Conservation (phyloP, 176 grass and related monocot species). For the Avena eriantha region DNA sequence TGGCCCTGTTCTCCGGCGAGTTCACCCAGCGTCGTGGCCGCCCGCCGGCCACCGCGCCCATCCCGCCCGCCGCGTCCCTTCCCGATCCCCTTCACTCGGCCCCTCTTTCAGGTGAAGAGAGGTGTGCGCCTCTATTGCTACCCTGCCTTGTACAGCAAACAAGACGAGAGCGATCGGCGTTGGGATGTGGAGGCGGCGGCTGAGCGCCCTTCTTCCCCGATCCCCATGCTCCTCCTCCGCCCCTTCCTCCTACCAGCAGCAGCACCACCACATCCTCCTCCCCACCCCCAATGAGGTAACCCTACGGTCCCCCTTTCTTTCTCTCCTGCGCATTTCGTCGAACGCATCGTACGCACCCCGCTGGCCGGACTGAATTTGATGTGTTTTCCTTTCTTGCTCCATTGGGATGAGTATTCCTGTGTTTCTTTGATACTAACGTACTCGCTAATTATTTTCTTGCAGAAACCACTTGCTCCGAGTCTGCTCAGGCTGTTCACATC, state of each 20-base stretch:
- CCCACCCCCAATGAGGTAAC: constrained; percentile 31
- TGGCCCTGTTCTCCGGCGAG: not conserved
- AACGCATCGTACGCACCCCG: not conserved
- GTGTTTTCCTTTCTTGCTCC: not conserved
- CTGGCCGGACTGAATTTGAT: not conserved
- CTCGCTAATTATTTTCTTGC: not conserved
- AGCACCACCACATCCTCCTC: not conserved
- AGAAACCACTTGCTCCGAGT: constrained; percentile 36
- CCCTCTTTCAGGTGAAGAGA: not conserved
- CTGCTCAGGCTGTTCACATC: constrained; percentile 45
- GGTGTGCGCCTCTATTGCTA: not conserved
- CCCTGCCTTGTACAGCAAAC: not conserved
- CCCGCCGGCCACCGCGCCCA: not conserved
- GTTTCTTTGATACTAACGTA: not conserved
- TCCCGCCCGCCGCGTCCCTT: not conserved
- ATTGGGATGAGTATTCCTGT: no score
- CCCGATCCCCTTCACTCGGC: not conserved
- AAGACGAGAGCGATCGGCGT: not conserved
- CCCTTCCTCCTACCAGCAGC: not conserved
- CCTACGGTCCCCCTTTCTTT: not conserved
- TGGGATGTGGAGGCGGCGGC: constrained; percentile 50
- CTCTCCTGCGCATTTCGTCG: not conserved
- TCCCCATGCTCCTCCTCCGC: not conserved
- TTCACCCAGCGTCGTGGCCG: not conserved
- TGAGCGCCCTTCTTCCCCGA: constrained; percentile 41